phyloP scores from a whole-genome alignment of 148 eudicot genomes.

The Simmondsia chinensis region DNA sequence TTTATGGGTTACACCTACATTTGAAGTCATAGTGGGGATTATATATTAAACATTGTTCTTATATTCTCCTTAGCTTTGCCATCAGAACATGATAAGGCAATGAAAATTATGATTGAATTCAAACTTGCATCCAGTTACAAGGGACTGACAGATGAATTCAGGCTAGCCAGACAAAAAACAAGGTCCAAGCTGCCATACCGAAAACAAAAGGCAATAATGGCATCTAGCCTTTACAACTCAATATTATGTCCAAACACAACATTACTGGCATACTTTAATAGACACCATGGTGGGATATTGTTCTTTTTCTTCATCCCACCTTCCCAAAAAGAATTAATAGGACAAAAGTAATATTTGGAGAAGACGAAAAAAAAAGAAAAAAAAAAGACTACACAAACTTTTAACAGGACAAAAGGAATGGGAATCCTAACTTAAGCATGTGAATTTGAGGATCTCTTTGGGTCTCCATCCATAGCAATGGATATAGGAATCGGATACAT shows the following conservation, averaged over 20 bases:
- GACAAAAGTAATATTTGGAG: neutral
- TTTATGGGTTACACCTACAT: too few species aligned
- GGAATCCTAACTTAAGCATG: neutral
- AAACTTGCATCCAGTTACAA: too few species aligned
- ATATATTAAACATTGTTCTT: too few species aligned
- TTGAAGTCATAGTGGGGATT: too few species aligned
- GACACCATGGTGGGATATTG: slow-evolving; percentile 9
- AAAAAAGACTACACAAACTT: slow-evolving; percentile 4
- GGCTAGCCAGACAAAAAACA: too few species aligned
- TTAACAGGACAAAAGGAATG: neutral
- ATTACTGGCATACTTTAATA: slow-evolving; percentile 20
- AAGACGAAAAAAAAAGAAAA: neutral
- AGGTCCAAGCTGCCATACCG: slow-evolving; percentile 4
- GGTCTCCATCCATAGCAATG: slow-evolving; percentile 5
- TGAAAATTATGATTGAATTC: too few species aligned
- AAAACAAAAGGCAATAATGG: neutral
- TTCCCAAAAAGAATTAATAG: slow-evolving; percentile 19
- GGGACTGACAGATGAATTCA: too few species aligned
- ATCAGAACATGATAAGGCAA: too few species aligned
- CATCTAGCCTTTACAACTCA: slow-evolving; percentile 2
- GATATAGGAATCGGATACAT: slow-evolving; percentile 9
- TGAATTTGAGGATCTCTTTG: neutral
- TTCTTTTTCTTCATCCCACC: slow-evolving; percentile 11
- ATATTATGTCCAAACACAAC: slow-evolving; percentile 8
- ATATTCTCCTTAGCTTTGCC: too few species aligned